Base-by-base conservation (phyloP, 2,329 filamentous ascomycete species). In the Thelonectria discophora region DNA sequence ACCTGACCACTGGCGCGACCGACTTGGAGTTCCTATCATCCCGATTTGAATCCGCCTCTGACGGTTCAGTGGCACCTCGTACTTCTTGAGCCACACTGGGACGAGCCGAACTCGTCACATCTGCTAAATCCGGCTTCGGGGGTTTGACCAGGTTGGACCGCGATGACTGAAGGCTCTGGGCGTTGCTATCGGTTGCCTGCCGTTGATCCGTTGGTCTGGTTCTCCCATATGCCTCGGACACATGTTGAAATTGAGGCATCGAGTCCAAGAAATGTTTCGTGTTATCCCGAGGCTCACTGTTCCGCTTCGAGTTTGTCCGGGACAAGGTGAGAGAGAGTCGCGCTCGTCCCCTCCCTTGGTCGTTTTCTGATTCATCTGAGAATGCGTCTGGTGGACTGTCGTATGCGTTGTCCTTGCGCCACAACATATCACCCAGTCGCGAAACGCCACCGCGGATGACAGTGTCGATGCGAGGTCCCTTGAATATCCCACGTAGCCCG, bases 391-490 rank as follows among this genome's bases (percentile, higher is more conserved):
- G 73, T 9, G 75, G 67, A 3, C 71, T 69, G 6, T 78, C 76
- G 11, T 68, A 69, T 3, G 69, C 63, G 5, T 65, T 74, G 10
- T 87, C 84, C 62, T 81, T 86, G 65, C 81, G 83, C 84, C 86
- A 87, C 20, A 88, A 66, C 54, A 88, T 77, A 52, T 87, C 85
- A 30, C 84, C 81, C 13, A 88, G 74, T 67, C 82, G 86, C 24
- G 83, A 85, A 6, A 87, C 83, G 21, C 85, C 78, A 7, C 81
- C 85, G 24, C 84, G 83, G 46, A 96, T 85, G 30, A 92, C 84
- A 30, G 87, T 90, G 63, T 92, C 91, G 64, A 94, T 88, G 57
- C 90, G 84, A 51, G 88, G 86, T 3, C 88, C 89, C 77, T 93
- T 94, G 77, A 97, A 90, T 49, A 97, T 89, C 7, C 90, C 88